These are phyloP conservation scores for Persicaria tinctoria DNA, from an alignment of 148 eudicot species.

Conservation along the genomic window DNA sequence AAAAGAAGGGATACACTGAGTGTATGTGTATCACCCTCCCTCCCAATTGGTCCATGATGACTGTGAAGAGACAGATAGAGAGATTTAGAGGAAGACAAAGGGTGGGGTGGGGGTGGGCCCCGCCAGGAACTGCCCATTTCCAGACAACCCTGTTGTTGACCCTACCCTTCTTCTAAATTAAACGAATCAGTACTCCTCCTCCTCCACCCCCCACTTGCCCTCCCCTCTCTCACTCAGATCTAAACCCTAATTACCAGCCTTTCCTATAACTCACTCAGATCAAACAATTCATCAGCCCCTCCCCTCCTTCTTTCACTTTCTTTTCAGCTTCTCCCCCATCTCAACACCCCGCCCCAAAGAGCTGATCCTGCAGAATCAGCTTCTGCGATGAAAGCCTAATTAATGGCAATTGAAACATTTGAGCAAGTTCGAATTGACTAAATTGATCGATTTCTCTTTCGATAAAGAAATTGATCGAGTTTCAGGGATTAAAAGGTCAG, in stretches of 20 bases:
- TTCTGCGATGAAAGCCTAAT: too few relatives aligned
- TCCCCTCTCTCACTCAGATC: not conserved
- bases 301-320: not conserved
- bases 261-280: too few relatives aligned
- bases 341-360: not conserved
- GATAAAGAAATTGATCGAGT: too few relatives aligned
- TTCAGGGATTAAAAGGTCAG: not conserved
- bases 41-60: not conserved
- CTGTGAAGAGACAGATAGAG: slow-evolving; percentile 4
- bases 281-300: not conserved
- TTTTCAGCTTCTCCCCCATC: not conserved
- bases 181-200: not conserved
- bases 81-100: not conserved
- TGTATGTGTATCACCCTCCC: too few relatives aligned
- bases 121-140: slow-evolving; percentile 2
- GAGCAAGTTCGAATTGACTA: too few relatives aligned
- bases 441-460: too few relatives aligned
- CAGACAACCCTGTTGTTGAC: not conserved
- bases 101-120: not conserved
- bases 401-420: too few relatives aligned
- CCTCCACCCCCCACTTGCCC: slow-evolving; percentile 2
- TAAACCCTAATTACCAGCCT: too few relatives aligned
- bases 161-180: not conserved
- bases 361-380: too few relatives aligned
- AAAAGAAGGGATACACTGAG: too few relatives aligned